phyloP scores from a whole-genome alignment of 2,329 filamentous ascomycete genomes.

The Fusarium sulawesiense region DNA sequence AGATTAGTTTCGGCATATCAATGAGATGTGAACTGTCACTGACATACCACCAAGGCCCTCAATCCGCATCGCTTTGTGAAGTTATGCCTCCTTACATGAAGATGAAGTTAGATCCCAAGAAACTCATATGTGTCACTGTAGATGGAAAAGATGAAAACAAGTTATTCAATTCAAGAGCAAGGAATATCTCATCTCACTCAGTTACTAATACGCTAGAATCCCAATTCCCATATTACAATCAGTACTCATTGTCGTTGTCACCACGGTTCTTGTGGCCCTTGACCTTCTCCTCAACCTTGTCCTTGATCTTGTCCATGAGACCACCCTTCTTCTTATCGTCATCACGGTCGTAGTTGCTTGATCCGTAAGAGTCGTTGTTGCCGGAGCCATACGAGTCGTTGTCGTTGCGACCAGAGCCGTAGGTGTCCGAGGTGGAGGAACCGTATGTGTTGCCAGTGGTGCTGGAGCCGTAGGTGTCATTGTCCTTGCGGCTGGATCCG shows the following conservation, averaged over 20 bases:
- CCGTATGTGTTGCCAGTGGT: constrained; percentile 10
- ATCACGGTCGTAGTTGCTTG: neutral
- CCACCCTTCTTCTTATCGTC: constrained; percentile 53
- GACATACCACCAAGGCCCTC: too few relatives aligned
- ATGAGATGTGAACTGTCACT: neutral
- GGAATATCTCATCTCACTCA: constrained; percentile 12
- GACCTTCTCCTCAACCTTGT: constrained; percentile 66
- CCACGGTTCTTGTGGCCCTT: constrained; percentile 54
- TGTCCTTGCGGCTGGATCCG: neutral
- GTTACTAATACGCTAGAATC: constrained; percentile 12
- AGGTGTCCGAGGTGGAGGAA: neutral
- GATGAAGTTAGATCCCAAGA: too few relatives aligned
- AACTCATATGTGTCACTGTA: neutral
- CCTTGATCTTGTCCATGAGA: constrained; percentile 66
- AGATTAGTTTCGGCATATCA: neutral
- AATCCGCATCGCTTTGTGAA: too few relatives aligned
- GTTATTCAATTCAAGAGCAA: constrained; percentile 11
- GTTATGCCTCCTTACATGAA: too few relatives aligned
- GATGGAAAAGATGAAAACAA: neutral
- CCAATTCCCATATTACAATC: constrained; percentile 3
- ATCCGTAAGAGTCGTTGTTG: constrained; percentile 19
- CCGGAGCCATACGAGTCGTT: constrained; percentile 12
- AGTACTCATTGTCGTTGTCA: constrained; percentile 42
- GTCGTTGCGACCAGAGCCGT: neutral
- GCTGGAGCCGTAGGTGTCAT: neutral